Percentiles rank a stretch among this genome's conserved stretches.
phyloP scores from a whole-genome alignment of 2,329 filamentous ascomycete genomes.

The Fonsecaea monophora region DNA sequence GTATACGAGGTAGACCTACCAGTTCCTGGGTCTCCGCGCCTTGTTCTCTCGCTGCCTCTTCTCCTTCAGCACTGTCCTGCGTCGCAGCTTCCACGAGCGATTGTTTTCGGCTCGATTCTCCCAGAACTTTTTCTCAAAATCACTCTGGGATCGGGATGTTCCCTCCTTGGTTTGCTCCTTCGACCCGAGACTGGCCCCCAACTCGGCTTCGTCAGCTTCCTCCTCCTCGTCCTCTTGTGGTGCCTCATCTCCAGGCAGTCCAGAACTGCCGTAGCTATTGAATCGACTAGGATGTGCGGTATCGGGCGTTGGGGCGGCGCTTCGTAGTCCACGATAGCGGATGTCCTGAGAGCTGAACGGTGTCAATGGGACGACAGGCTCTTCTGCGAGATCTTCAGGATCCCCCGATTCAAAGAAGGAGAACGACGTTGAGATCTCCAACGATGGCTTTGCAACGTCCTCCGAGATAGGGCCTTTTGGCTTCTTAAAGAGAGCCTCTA shows the following conservation, averaged over 20 bases:
- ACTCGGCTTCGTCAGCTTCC: conserved; percentile 33
- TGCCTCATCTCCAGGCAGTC: conserved; percentile 32
- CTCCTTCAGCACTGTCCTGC: conserved; percentile 66
- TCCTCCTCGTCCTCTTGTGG: conserved; percentile 40
- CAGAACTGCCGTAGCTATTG: conserved; percentile 37
- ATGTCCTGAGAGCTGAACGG: conserved; percentile 83
- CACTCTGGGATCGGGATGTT: conserved; percentile 53
- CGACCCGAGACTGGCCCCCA: conserved; percentile 6
- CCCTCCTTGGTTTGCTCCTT: conserved; percentile 12
- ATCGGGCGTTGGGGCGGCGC: conserved; percentile 92
- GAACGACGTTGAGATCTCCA: conserved; percentile 66
- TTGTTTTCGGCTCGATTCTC: conserved; percentile 59
- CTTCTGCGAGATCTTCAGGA: conserved; percentile 55
- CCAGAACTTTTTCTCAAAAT: conserved; percentile 69
- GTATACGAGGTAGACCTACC: conserved; percentile 18
- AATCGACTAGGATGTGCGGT: conserved; percentile 72
- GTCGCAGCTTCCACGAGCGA: conserved; percentile 60
- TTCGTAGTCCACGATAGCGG: conserved; percentile 70
- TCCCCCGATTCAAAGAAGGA: conserved; percentile 74
- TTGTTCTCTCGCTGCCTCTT: conserved; percentile 66
- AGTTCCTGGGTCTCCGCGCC: conserved; percentile 41
- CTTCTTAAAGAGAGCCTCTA: conserved; percentile 91
- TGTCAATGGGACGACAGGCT: conserved; percentile 68
- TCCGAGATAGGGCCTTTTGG: conserved; percentile 54
- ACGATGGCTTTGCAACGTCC: conserved; percentile 45